A percentile compares a stretch with the other conserved stretches of the same genome.
Evolutionary conservation across 2,329 filamentous ascomycete species (phyloP).

Genomic region (Stagonosporopsis cucurbitacearum): DNA sequence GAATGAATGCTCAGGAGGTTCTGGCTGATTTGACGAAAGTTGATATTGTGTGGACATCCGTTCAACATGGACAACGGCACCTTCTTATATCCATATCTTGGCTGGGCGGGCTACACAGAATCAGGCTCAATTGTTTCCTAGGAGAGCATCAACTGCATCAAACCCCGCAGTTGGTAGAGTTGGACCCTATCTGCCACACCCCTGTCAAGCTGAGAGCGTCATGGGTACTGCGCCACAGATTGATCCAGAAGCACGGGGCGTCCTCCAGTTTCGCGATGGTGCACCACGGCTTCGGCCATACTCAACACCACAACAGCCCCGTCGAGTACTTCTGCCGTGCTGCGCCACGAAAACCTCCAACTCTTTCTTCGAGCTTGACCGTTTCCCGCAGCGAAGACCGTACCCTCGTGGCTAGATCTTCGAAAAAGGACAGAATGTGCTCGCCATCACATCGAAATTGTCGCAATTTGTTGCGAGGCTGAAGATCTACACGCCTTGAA

Average conservation of each 20-base stretch:
- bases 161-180: slow-evolving; percentile 20
- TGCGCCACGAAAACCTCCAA: slow-evolving; percentile 1
- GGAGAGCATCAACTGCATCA: slow-evolving; percentile 3
- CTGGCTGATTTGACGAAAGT: background rate
- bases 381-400: background rate
- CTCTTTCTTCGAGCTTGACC: background rate
- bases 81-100: slow-evolving; percentile 6
- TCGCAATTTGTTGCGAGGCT: background rate
- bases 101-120: background rate
- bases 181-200: slow-evolving; percentile 7
- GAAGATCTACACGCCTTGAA: background rate
- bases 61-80: background rate
- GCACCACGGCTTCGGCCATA: slow-evolving; percentile 8
- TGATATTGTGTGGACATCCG: background rate
- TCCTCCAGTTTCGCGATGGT: slow-evolving; percentile 2
- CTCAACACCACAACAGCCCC: slow-evolving; percentile 6
- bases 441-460: background rate
- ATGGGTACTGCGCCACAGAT: slow-evolving; percentile 18
- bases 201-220: slow-evolving; percentile 17
- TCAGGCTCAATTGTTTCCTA: background rate
- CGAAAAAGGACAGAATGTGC: background rate
- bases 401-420: background rate
- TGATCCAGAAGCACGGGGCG: slow-evolving; percentile 11
- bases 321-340: slow-evolving; percentile 3
- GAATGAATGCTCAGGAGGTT: background rate